Base-by-base conservation (phyloP, 2,329 filamentous ascomycete species). In the Fusarium sp. region DNA sequence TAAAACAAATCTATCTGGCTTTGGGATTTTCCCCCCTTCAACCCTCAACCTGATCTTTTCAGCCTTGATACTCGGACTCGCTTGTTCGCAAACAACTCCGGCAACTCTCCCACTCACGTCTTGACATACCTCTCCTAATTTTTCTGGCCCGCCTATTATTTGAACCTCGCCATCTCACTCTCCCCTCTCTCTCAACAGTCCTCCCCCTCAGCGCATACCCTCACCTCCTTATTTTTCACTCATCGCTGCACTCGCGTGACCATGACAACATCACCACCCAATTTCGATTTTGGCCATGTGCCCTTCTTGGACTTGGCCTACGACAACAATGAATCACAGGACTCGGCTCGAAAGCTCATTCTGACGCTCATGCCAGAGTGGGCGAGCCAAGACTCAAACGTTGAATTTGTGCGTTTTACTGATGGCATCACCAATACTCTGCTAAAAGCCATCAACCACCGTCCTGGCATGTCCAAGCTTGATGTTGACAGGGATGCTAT, bases 341-440 rank as follows among this genome's bases (percentile, higher is more conserved):
- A 90, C 66, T 97, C 96, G 26, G 96, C 95, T 60, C 87, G 93
- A 70, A 89, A 89, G 73, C 90, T 99, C 73, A 91, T 98, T 78
- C 87, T 94, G 76, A 89, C 93, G 35, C 87, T 98, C 70, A 90
- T 92, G 68, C 95, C 95, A 17, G 91, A 97, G 78, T 99, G 96
- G 96, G 88, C 91, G 75, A 88, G 89, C 54, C 86, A 89, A 41
- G 90, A 91, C 74, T 93, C 93, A 65, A 89, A 92, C 48, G 88
- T 99, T 78, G 91, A 96, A 79, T 94, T 98, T 80, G 88, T 94
- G 75, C 92, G 93, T 74, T 99, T 98, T 86, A 99, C 95, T 44
- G 96, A 99, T 80, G 96, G 96, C 80, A 99, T 98, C 84, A 99
- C 96, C 75, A 99, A 99, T 84, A 98, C 95, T 56, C 86, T 96